These are phyloP conservation scores for Chalara sp. DNA, from an alignment of 2,329 filamentous ascomycete genomes.

Conservation along the genomic window DNA sequence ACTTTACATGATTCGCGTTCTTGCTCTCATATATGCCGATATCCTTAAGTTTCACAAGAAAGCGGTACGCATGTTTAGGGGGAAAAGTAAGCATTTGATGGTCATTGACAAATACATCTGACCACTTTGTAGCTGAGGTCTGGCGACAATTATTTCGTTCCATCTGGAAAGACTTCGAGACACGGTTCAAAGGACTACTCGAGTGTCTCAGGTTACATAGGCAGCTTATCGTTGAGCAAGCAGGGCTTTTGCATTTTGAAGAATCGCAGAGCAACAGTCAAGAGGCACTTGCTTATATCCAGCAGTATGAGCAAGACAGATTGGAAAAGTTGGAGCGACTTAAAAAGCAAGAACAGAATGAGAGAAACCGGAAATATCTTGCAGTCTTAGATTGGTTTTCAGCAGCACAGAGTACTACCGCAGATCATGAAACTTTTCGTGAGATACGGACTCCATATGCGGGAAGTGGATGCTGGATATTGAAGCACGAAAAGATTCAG, in stretches of 20 bases:
- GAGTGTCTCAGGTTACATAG: conserved; percentile 27
- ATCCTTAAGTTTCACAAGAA: too few relatives aligned
- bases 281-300: conserved; percentile 2
- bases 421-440: conserved; percentile 16
- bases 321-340: conserved; percentile 15
- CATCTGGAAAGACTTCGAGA: too few relatives aligned
- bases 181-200: too few relatives aligned
- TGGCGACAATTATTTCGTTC: too few relatives aligned
- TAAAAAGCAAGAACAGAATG: conserved; percentile 11
- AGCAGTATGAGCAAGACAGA: conserved; percentile 10
- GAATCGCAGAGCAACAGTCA: neutral
- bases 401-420: conserved; percentile 3
- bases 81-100: too few relatives aligned
- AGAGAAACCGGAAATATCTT: conserved; percentile 12
- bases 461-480: too few relatives aligned
- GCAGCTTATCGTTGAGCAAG: conserved; percentile 24
- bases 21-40: too few relatives aligned
- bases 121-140: too few relatives aligned
- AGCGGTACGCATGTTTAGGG: too few relatives aligned
- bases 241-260: conserved; percentile 17
- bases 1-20: too few relatives aligned
- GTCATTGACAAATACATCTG: too few relatives aligned
- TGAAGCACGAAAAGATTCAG: too few relatives aligned
- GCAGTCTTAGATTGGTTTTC: conserved; percentile 17
- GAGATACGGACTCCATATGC: conserved; percentile 7